Percentiles rank a stretch among this genome's conserved stretches.
Evolutionary conservation across 805 yeast species (phyloP).

Genomic region (Ogataea neopini): DNA sequence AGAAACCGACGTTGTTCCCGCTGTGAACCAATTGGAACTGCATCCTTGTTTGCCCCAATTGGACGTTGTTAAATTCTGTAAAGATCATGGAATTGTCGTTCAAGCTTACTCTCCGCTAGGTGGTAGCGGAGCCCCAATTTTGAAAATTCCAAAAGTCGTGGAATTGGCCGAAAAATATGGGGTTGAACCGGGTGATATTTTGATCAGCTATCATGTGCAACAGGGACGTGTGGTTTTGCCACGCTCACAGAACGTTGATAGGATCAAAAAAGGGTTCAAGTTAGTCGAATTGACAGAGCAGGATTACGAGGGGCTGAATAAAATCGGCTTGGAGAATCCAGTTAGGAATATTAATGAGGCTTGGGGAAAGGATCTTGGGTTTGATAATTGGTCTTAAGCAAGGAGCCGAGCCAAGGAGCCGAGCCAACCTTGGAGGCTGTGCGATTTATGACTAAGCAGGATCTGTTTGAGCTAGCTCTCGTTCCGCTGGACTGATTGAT

Average conservation of each 20-base stretch:
- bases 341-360: slow-evolving; percentile 31
- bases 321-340: slow-evolving; percentile 35
- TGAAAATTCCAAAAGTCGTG: slow-evolving; percentile 49
- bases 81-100: slow-evolving; percentile 40
- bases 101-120: slow-evolving; percentile 69
- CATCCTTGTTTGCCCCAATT: slow-evolving; percentile 47
- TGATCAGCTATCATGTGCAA: slow-evolving; percentile 62
- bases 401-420: too few relatives aligned
- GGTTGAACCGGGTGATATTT: slow-evolving; percentile 55
- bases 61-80: slow-evolving; percentile 42
- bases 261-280: slow-evolving; percentile 48
- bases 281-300: slow-evolving; percentile 39
- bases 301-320: slow-evolving; percentile 36
- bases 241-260: slow-evolving; percentile 66
- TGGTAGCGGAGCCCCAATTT: slow-evolving; percentile 61
- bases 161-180: slow-evolving; percentile 58
- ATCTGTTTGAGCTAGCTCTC: too few relatives aligned
- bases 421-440: too few relatives aligned
- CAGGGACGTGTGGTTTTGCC: slow-evolving; percentile 66
- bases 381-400: slow-evolving; percentile 31
- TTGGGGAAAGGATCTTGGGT: slow-evolving; percentile 38
- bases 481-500: too few relatives aligned
- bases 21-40: slow-evolving; percentile 54
- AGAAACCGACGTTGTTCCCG: slow-evolving; percentile 51
- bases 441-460: too few relatives aligned